Conservation (phyloP, 2,329 filamentous ascomycete species). For the Dactylonectria estremocensis region DNA sequence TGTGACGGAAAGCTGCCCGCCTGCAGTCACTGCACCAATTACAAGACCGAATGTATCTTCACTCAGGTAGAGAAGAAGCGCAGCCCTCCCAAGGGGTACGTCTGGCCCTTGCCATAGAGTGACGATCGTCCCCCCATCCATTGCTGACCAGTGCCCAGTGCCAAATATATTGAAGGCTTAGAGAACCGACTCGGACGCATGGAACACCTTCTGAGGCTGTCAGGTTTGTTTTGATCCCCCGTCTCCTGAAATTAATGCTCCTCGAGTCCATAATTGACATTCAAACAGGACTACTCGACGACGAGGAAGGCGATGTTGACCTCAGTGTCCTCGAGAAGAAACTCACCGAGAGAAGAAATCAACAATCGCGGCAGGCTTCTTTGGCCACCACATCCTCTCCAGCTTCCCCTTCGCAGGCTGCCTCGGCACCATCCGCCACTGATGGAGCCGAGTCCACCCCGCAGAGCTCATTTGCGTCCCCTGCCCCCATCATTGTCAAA, state of each 20-base stretch:
- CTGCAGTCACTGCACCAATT: conserved; percentile 96
- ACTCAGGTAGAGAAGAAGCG: conserved; percentile 99
- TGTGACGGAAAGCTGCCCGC: conserved; percentile 96
- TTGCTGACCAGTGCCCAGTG: conserved; percentile 66
- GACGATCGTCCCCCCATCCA: not conserved
- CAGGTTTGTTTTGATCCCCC: conserved; percentile 65
- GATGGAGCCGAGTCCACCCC: conserved; percentile 64
- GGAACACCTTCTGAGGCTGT: conserved; percentile 91
- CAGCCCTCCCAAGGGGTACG: conserved; percentile 94
- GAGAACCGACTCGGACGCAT: conserved; percentile 96
- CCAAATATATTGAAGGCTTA: conserved; percentile 97
- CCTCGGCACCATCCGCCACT: conserved; percentile 55
- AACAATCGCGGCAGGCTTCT: conserved; percentile 66
- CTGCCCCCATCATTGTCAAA: conserved; percentile 59
- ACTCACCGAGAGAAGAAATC: conserved; percentile 71
- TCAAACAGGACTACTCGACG: conserved; percentile 79
- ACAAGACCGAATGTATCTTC: conserved; percentile 98
- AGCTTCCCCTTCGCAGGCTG: conserved; percentile 65
- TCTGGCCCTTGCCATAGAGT: not conserved
- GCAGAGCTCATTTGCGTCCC: conserved; percentile 70
- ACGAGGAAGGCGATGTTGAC: conserved; percentile 90
- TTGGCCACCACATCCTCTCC: conserved; percentile 64
- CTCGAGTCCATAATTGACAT: conserved; percentile 29
- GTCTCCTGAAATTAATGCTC: not conserved
- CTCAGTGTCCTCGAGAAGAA: conserved; percentile 90